Evolutionary conservation across 2,329 filamentous ascomycete genomes (phyloP), one percentile per base, ranked within the genome.

Genomic region (Aspergillus novoparasiticus): DNA sequence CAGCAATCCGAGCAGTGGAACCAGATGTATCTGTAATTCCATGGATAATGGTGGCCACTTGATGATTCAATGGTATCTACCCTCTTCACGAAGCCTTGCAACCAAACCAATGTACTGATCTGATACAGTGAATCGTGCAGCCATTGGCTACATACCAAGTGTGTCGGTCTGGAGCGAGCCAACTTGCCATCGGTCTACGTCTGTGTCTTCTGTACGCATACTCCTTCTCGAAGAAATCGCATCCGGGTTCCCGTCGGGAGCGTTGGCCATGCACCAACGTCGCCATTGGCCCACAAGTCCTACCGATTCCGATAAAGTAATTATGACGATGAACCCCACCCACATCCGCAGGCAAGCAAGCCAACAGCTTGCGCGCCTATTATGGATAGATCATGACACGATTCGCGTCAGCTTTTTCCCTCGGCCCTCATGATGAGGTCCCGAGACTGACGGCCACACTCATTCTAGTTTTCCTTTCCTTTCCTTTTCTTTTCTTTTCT

Each of bases 121-220:
- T 53, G 39, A 56, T 60, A 28, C 65, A 84, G 87, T 75, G 84
- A 86, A 73, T 85, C 84, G 28, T 89, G 87, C 76, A 84, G 80
- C n/a, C 86, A 88, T 68, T 89, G 85, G 84, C 78, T 87, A 34
- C 87, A 89, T 69, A 83, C 84, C 36, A 79, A 80, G 60, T 89
- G 87, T 68, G 80, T 88, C 26, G 85, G 86, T 2, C 73, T 88
- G 19, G 81, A 83, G 61, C 73, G 78, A 21, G 78, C 80, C 43
- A 81, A 80, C 59, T 74, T 84, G 26, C 75, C 80, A 11, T 79
- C 81, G 1, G 75, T 82, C 34, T 85, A 84, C 66, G 79, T 84
- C 14, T 86, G 84, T 70, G 73, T 82, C 46, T 83, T 83, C 63
- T 86, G 84, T 68, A 80, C 79, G 6, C 77, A 78, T 59, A 82